Evolutionary conservation across 2,329 filamentous ascomycete species (phyloP), one percentile per base, ranked within the genome.

Genomic region (Fusarium pseudoanthophilum): DNA sequence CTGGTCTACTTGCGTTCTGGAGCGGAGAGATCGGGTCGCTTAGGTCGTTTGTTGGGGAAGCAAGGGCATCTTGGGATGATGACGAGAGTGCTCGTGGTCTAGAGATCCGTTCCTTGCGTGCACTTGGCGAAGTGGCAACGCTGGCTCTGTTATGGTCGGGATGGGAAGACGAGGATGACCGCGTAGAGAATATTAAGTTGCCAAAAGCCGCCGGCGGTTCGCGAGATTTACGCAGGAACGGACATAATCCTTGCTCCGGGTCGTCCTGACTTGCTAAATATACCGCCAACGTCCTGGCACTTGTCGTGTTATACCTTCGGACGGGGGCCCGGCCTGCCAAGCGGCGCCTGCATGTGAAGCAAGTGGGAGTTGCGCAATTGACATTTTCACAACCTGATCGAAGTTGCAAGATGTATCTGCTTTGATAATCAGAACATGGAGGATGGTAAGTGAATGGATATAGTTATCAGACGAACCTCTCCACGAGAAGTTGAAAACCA

Each of bases 261-360:
- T 96, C 90, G 76, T 95, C 92, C 78, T 94, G 91, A 77, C 92
- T 93, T 15, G 94, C 93, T 57, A 97, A 87, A 77, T 93, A 93
- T 63, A 93, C 89, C 18, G 95, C 95, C 37, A 97, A 83, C 4
- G 93, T 93, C 77, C 94, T 89, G 14, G 95, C 94, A 77, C 94
- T 97, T 51, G 94, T 90, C 28, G 92, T 88, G 64, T 92, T 97
- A 77, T 95, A 96, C 77, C 92, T 89, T 69, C 94, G 91, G 75
- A 94, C 88, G 5, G 94, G 94, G 2, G 88, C 88, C 72, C 90
- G 89, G 39, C 88, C 89, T 32, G 90, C 88, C 45, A 91, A 84
- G 73, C 92, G 89, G 81, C 89, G 92, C 62, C 93, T 90, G 80
- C 90, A 94, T 69, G 91, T 94, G 78, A 95, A 92, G 83, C 95